A percentile compares a stretch with the other conserved stretches of the same genome.
phyloP scores from a whole-genome alignment of 169 alveolate genomes.

The Cryptosporidium andersoni region DNA sequence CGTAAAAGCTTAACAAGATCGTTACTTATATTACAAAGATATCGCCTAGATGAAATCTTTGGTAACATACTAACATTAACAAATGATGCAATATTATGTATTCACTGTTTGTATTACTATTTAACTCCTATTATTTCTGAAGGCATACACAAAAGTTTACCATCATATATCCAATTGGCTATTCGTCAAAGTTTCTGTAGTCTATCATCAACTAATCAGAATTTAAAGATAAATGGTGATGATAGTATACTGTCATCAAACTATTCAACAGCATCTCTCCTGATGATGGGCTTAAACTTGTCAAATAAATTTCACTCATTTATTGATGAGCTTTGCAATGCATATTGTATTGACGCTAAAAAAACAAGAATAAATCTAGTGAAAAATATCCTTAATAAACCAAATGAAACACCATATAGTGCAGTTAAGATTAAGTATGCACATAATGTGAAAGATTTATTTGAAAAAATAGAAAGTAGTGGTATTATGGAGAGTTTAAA shows the following conservation, averaged over 20 bases:
- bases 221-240: too few species aligned
- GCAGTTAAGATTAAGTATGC: constrained; percentile 25
- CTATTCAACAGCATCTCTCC: not conserved
- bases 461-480: constrained; percentile 16
- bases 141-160: constrained; percentile 30
- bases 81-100: constrained; percentile 23
- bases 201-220: not conserved
- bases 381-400: constrained; percentile 33
- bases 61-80: constrained; percentile 13
- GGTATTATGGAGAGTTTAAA: constrained; percentile 23
- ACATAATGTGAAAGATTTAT: constrained; percentile 3
- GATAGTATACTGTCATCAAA: not conserved
- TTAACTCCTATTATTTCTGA: constrained; percentile 47
- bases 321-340: constrained; percentile 16
- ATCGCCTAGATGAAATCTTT: constrained; percentile 10
- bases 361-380: constrained; percentile 22
- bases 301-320: constrained; percentile 15
- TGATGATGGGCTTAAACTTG: not conserved
- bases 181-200: constrained; percentile 41
- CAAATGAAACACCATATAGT: constrained; percentile 64
- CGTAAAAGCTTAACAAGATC: constrained; percentile 38
- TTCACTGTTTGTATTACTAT: constrained; percentile 32
- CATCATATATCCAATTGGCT: constrained; percentile 4
- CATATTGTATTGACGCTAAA: constrained; percentile 8
- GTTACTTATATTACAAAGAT: constrained; percentile 13